phyloP scores from a whole-genome alignment of 1,284 basidiomycete species.

The Puccinia novopanici region DNA sequence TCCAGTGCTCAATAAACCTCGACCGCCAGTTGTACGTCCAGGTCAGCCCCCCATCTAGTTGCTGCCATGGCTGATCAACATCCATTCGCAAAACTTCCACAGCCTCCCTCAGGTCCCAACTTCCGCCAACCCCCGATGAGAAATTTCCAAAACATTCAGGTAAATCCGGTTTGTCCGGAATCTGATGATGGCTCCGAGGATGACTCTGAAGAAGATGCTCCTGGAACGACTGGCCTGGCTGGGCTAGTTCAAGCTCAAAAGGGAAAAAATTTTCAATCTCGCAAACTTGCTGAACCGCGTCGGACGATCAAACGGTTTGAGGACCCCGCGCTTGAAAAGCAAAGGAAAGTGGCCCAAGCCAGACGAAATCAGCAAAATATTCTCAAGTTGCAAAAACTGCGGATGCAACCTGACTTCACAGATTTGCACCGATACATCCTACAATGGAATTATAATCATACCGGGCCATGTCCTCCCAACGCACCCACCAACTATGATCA shows the following conservation, averaged over 20 bases:
- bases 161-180: background rate
- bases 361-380: conserved; percentile 68
- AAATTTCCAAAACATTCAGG: conserved; percentile 1
- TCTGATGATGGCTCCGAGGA: conserved; percentile 19
- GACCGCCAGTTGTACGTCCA: conserved; percentile 20
- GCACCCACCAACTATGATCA: conserved; percentile 64
- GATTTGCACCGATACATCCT: conserved; percentile 77
- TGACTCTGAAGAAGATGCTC: conserved; percentile 45
- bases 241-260: conserved; percentile 44
- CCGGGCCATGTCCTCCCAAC: conserved; percentile 63
- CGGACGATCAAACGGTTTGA: conserved; percentile 49
- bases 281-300: conserved; percentile 41
- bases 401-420: conserved; percentile 79
- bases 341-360: conserved; percentile 59
- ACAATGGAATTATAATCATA: conserved; percentile 80
- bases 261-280: conserved; percentile 36
- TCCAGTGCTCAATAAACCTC: conserved; percentile 18
- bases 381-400: conserved; percentile 65
- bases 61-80: background rate
- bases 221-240: conserved; percentile 30
- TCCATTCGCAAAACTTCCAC: background rate
- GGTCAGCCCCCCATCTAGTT: background rate
- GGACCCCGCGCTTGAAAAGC: conserved; percentile 38
- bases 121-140: conserved; percentile 31
- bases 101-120: conserved; percentile 28